Conservation (phyloP, 2,329 filamentous ascomycete species). For the Penicillium sclerotiorum region DNA sequence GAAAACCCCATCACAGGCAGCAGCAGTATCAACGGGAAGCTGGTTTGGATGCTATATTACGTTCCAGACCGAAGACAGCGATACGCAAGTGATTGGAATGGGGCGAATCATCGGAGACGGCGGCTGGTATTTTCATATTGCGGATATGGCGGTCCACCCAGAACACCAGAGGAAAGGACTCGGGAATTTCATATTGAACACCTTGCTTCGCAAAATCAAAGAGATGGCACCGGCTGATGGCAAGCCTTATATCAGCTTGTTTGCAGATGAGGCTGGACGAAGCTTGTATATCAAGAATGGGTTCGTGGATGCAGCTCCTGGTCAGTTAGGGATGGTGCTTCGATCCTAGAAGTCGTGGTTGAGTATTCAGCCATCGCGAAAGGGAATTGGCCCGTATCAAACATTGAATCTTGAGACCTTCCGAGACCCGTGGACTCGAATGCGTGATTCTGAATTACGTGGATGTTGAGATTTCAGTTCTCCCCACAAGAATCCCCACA, state of each 20-base stretch:
- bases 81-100: slow-evolving; percentile 46
- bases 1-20: slow-evolving; percentile 42
- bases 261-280: slow-evolving; percentile 51
- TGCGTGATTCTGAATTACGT: too few species aligned
- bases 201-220: slow-evolving; percentile 46
- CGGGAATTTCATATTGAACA: slow-evolving; percentile 49
- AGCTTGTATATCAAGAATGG: slow-evolving; percentile 52
- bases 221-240: slow-evolving; percentile 38
- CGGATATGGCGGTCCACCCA: slow-evolving; percentile 55
- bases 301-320: slow-evolving; percentile 45
- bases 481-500: too few species aligned
- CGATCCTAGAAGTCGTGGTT: not conserved
- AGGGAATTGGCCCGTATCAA: too few species aligned
- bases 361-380: not conserved
- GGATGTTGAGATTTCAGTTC: too few species aligned
- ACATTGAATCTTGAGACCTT: too few species aligned
- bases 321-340: slow-evolving; percentile 44
- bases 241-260: slow-evolving; percentile 47
- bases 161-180: slow-evolving; percentile 53
- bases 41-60: slow-evolving; percentile 50
- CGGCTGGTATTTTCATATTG: slow-evolving; percentile 55
- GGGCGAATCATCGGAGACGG: slow-evolving; percentile 56
- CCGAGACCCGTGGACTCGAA: too few species aligned
- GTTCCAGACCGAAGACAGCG: slow-evolving; percentile 20
- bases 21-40: slow-evolving; percentile 38